These are phyloP conservation scores for Clavariopsis aquatica DNA, from an alignment of 495 filamentous ascomycete species.

Conservation along the genomic window DNA sequence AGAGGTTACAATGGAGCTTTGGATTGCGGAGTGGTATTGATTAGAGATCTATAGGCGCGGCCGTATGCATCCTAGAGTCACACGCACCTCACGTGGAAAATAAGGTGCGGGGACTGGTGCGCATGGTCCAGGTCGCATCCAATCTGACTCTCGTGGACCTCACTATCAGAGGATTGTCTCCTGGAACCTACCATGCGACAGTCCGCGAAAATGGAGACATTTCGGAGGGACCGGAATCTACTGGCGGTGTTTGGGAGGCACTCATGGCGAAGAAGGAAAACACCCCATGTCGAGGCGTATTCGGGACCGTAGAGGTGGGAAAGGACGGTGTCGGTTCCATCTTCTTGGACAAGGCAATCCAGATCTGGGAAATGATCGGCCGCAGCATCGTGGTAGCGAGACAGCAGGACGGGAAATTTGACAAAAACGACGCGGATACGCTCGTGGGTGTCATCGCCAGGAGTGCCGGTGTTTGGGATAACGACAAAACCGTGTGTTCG, in stretches of 20 bases:
- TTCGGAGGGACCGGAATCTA: conserved; percentile 73
- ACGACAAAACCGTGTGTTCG: conserved; percentile 93
- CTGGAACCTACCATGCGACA: conserved; percentile 78
- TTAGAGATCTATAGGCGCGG: conserved; percentile 63
- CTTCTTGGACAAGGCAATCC: conserved; percentile 76
- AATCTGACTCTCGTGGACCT: conserved; percentile 82
- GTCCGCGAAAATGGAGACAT: conserved; percentile 90
- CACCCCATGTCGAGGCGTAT: conserved; percentile 60
- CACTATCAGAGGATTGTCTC: conserved; percentile 79
- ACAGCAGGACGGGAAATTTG: conserved; percentile 56
- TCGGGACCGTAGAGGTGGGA: conserved; percentile 75
- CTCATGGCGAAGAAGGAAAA: conserved; percentile 53
- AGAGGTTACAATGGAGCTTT: background rate
- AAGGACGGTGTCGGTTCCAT: conserved; percentile 67
- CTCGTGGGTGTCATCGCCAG: conserved; percentile 90
- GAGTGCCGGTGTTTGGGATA: conserved; percentile 96
- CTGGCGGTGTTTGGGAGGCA: conserved; percentile 79
- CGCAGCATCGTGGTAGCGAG: conserved; percentile 80
- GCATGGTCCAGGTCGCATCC: conserved; percentile 48
- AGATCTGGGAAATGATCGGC: conserved; percentile 95
- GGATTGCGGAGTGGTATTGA: conserved; percentile 26
- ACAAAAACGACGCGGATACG: conserved; percentile 74
- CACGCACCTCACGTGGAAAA: conserved; percentile 56
- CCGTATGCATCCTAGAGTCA: conserved; percentile 95
- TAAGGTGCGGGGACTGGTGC: conserved; percentile 46